Percentiles rank a stretch among this genome's conserved stretches.
Conservation (phyloP, 2,329 filamentous ascomycete species). For the Sporothrix pseudoabietina region DNA sequence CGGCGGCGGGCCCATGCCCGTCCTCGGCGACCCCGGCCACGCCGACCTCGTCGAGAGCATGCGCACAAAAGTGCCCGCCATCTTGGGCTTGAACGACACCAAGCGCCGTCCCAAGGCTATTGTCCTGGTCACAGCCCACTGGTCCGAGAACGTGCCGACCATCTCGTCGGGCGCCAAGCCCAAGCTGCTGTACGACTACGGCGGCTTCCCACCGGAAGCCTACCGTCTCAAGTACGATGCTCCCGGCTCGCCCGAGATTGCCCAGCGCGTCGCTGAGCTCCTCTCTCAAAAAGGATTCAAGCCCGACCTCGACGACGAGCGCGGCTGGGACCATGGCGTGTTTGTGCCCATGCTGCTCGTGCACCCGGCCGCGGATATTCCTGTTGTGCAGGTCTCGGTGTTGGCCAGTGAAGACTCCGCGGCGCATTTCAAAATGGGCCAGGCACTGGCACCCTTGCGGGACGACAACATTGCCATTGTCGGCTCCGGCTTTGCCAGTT, state of each 20-base stretch:
- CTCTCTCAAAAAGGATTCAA: conserved; percentile 49
- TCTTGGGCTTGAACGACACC: conserved; percentile 57
- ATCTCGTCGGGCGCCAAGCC: conserved; percentile 55
- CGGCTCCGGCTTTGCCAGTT: conserved; percentile 61
- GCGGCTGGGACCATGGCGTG: conserved; percentile 64
- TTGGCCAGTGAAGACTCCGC: conserved; percentile 54
- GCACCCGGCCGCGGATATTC: conserved; percentile 54
- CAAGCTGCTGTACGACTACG: conserved; percentile 58
- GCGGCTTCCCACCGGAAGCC: conserved; percentile 58
- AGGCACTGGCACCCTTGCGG: conserved; percentile 54
- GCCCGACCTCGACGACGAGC: conserved; percentile 44
- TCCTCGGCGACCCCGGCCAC: conserved; percentile 59
- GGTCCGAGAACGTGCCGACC: conserved; percentile 53
- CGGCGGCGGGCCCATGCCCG: conserved; percentile 59
- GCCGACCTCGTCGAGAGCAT: conserved; percentile 55
- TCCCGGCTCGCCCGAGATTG: conserved; percentile 57
- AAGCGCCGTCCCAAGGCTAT: conserved; percentile 50
- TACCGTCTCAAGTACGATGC: conserved; percentile 61
- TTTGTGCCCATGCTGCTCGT: conserved; percentile 61
- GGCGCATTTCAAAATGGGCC: conserved; percentile 55
- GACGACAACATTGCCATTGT: conserved; percentile 55
- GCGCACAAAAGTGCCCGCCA: conserved; percentile 54
- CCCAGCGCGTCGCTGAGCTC: conserved; percentile 50
- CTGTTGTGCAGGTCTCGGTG: conserved; percentile 61
- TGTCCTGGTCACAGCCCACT: conserved; percentile 61